Conservation (phyloP, 441 rosid species). For the Euphorbia corollata region DNA sequence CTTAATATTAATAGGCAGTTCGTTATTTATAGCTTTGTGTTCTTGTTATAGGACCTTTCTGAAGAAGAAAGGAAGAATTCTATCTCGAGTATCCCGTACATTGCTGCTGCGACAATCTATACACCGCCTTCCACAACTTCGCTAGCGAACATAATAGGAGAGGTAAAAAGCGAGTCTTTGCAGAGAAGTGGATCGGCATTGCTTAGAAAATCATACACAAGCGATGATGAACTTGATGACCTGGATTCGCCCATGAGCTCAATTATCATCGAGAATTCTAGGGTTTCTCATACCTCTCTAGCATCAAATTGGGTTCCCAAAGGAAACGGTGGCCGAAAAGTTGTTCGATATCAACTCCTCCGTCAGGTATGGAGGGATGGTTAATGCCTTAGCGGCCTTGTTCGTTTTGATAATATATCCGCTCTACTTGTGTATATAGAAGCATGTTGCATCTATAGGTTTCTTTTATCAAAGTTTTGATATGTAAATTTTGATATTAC, state of each 20-base stretch:
- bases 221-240: conserved; percentile 82
- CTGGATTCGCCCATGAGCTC: conserved; percentile 63
- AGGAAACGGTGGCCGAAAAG: conserved; percentile 46
- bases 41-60: conserved; percentile 32
- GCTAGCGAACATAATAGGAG: conserved; percentile 43
- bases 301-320: conserved; percentile 40
- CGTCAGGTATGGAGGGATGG: conserved; percentile 58
- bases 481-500: conserved; percentile 14
- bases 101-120: conserved; percentile 52
- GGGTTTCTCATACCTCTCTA: conserved; percentile 31
- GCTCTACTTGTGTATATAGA: neutral
- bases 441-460: neutral
- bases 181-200: conserved; percentile 48
- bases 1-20: too few relatives aligned
- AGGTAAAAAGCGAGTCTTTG: conserved; percentile 35
- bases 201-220: conserved; percentile 57
- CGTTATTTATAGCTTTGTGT: too few relatives aligned
- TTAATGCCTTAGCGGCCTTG: conserved; percentile 21
- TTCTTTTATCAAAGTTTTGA: neutral
- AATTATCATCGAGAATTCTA: conserved; percentile 33
- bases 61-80: conserved; percentile 39
- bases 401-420: neutral
- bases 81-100: conserved; percentile 44
- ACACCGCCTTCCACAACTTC: conserved; percentile 53
- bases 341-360: conserved; percentile 65